Evolutionary conservation across 805 yeast genomes (phyloP).

Genomic region (Scheffersomyces ergatensis): DNA sequence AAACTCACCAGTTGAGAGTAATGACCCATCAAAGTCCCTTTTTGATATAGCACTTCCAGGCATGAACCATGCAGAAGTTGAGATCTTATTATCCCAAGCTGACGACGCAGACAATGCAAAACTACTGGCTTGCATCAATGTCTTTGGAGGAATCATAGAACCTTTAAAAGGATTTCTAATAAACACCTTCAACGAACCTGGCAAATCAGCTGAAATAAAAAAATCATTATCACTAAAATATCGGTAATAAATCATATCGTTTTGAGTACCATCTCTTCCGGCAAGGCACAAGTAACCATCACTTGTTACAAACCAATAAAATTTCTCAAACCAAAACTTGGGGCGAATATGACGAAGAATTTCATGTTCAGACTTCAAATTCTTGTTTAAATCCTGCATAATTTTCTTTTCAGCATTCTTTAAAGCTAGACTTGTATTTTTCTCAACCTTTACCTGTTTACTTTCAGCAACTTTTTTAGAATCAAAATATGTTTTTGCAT

Average conservation of each 20-base stretch:
- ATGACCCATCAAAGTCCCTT: slow-evolving; percentile 56
- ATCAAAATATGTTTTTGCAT: slow-evolving; percentile 79
- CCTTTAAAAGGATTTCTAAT: slow-evolving; percentile 75
- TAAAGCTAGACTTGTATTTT: slow-evolving; percentile 73
- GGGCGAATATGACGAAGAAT: slow-evolving; percentile 59
- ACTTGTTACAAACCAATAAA: slow-evolving; percentile 87
- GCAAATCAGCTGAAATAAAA: slow-evolving; percentile 71
- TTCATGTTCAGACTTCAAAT: slow-evolving; percentile 51
- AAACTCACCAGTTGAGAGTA: slow-evolving; percentile 63
- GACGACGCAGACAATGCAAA: slow-evolving; percentile 76
- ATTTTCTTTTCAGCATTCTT: slow-evolving; percentile 81
- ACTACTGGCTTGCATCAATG: slow-evolving; percentile 86
- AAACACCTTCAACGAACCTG: slow-evolving; percentile 72
- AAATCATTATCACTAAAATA: slow-evolving; percentile 73
- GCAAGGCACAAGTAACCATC: slow-evolving; percentile 86
- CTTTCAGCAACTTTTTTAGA: slow-evolving; percentile 71
- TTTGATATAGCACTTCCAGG: slow-evolving; percentile 67
- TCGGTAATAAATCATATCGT: slow-evolving; percentile 75
- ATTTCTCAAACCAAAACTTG: slow-evolving; percentile 91
- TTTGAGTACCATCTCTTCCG: slow-evolving; percentile 79
- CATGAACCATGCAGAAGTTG: slow-evolving; percentile 86
- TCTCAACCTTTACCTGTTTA: slow-evolving; percentile 78
- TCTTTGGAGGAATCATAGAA: slow-evolving; percentile 76
- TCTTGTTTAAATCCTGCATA: slow-evolving; percentile 63
- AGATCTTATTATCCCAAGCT: slow-evolving; percentile 87